Base-by-base conservation (phyloP, 2,329 filamentous ascomycete species). In the Juglanconis oblonga region DNA sequence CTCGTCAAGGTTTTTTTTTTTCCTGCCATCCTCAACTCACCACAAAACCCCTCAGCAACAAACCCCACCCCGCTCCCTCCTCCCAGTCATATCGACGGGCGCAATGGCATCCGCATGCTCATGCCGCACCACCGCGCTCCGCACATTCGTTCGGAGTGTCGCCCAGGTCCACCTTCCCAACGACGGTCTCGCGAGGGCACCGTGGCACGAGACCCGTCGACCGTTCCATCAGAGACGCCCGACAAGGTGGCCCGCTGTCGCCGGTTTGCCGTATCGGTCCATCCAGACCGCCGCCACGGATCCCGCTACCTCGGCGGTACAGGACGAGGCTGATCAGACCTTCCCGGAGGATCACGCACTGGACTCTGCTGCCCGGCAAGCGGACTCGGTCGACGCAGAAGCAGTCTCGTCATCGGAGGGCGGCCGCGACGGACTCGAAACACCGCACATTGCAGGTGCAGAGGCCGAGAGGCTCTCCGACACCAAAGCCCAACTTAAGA, bases 81-180 rank as follows among this genome's bases (percentile, higher is more conserved):
- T 42, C 17, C 17, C 17, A 24, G 17, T 24, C 17, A 24, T 24
- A 24, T 24, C 42, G 10, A 31, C 38, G 14, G 38, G 11, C 11
- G 32, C 49, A 10, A 56, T 10, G 9, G 52, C 42, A 17, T 9
- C 52, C 24, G 24, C 68, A 62, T 83, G 81, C 67, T 70, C 76
- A 29, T 84, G 81, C 63, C 76, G 79, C 60, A 73, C 72, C 6
- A 71, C 73, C 35, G 74, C 81, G 8, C 68, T 81, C 65, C 72
- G 74, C 57, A 73, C 78, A n/a, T 84, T 84, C 61, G 69, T 82
- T 11, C 76, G 76, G 62, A 79, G 74, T 35, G 70, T 84, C 33
- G 70, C 71, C 3, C 74, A 79, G 64, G 67, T 77, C 33, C 75
- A 79, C 58, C 66, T 67, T 47, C 67, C 70, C 10, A 57, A 64